phyloP scores from a whole-genome alignment of 2,329 filamentous ascomycete genomes.

The Hymenoscyphus infarciens region DNA sequence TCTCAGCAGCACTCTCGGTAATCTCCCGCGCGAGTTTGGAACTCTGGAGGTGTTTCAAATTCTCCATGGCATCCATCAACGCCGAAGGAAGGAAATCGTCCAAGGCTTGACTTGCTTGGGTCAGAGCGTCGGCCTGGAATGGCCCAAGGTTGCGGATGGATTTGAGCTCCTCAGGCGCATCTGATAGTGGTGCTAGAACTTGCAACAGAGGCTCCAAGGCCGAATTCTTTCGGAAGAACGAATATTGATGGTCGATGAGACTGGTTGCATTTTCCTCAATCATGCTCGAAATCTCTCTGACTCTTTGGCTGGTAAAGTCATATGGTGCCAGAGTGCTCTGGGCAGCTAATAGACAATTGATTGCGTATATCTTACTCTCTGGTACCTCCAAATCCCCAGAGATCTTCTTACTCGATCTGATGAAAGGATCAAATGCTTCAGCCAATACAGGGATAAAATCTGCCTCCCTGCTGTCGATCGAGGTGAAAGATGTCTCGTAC shows the following conservation, averaged over 20 bases:
- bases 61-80: conserved; percentile 85
- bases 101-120: conserved; percentile 67
- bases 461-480: conserved; percentile 54
- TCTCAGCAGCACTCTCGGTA: conserved; percentile 77
- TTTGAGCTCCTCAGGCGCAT: conserved; percentile 50
- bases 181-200: conserved; percentile 42
- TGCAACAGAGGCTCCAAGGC: conserved; percentile 64
- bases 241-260: conserved; percentile 65
- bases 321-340: conserved; percentile 54
- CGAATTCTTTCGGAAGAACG: conserved; percentile 70
- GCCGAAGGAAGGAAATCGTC: conserved; percentile 92
- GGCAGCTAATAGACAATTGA: conserved; percentile 67
- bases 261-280: conserved; percentile 53
- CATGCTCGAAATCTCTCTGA: conserved; percentile 52
- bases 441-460: conserved; percentile 72
- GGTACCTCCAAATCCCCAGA: conserved; percentile 57
- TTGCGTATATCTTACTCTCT: conserved; percentile 62
- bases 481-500: conserved; percentile 75
- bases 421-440: conserved; percentile 82
- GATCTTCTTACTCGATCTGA: conserved; percentile 70
- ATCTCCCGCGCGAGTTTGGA: conserved; percentile 68
- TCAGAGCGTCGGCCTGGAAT: conserved; percentile 59
- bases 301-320: conserved; percentile 58
- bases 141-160: conserved; percentile 56
- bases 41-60: conserved; percentile 70